Percentiles rank a stretch among this genome's conserved stretches.
Conservation (phyloP, 2,329 filamentous ascomycete genomes). For the Fusarium sp. region DNA sequence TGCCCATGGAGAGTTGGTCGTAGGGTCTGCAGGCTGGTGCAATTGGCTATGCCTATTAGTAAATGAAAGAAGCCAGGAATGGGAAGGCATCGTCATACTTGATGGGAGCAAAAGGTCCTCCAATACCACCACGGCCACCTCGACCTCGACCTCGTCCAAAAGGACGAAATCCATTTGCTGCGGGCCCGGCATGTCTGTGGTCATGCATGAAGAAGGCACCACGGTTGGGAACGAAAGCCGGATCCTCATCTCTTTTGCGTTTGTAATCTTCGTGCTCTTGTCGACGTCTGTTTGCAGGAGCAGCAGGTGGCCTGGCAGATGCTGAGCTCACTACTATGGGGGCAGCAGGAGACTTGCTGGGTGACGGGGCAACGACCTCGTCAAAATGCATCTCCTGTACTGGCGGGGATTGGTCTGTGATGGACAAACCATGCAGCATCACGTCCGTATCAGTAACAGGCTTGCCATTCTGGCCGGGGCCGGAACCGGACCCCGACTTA, state of each 20-base stretch:
- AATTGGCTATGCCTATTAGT: slow-evolving; percentile 50
- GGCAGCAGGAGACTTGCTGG: slow-evolving; percentile 55
- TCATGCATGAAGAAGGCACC: slow-evolving; percentile 99
- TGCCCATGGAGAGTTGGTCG: slow-evolving; percentile 82
- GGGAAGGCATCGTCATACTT: slow-evolving; percentile 62
- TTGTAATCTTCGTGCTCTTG: slow-evolving; percentile 92
- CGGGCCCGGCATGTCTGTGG: slow-evolving; percentile 80
- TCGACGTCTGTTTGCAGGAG: slow-evolving; percentile 75
- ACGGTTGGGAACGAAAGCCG: slow-evolving; percentile 91
- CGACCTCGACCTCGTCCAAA: slow-evolving; percentile 75
- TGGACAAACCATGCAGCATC: slow-evolving; percentile 66
- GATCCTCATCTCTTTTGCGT: slow-evolving; percentile 87
- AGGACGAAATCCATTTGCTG: slow-evolving; percentile 80
- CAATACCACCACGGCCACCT: slow-evolving; percentile 68
- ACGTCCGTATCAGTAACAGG: slow-evolving; percentile 64
- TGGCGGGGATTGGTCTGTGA: slow-evolving; percentile 55
- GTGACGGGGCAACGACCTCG: slow-evolving; percentile 51
- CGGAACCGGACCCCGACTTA: slow-evolving; percentile 50
- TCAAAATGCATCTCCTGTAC: slow-evolving; percentile 61
- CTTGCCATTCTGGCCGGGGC: slow-evolving; percentile 48
- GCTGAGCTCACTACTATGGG: slow-evolving; percentile 67
- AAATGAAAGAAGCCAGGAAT: neutral
- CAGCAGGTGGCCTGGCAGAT: slow-evolving; percentile 63
- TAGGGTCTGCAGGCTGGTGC: slow-evolving; percentile 65
- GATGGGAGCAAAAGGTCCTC: slow-evolving; percentile 67